Base-by-base conservation (phyloP, 2,329 filamentous ascomycete genomes). In the Aspergillus oerlinghausenensis region DNA sequence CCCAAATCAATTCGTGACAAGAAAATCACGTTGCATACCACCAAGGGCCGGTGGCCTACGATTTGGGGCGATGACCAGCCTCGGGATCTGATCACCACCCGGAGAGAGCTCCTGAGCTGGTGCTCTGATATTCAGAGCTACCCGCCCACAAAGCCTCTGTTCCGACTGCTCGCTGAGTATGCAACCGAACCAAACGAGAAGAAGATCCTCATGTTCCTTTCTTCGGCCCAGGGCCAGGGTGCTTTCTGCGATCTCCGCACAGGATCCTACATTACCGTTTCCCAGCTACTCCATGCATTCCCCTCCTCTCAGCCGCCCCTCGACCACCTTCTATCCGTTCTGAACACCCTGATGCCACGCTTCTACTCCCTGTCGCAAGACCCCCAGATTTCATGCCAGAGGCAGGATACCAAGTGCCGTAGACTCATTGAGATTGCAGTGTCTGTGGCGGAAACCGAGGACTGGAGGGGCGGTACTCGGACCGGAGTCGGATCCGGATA, bases 301-400 rank as follows among this genome's bases (percentile, higher is more conserved):
- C 92, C 94, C 2, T 96, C 91, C 43, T 86, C 90, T 6, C 90
- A 91, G 70, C 94, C 94, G 53, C 92, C 93, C 3, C 80, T 99
- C 65, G 89, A 94, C 54, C 80, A 86, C 58, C 80, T 99, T 10
- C 82, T 97, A 38, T 89, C 89, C 2, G 84, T 88, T 47, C 84
- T 97, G 53, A 89, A 89, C 66, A 89, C 90, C 50, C 82, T 97
- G 52, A 97, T 97, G 93, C 94, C 94, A 2, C 89, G 94, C 58
- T 99, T 99, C 80, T 99, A 99, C 79, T 97, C 93, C 3, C 85
- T 99, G 14, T 97, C 92, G 54, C 97, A 96, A 72, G 94, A 99
- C 68, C 94, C 94, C 0, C 90, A 94, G 62, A 86, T 95, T 64
- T 88, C 85, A 2, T 89, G 84, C 59, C 83, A 84, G 60, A 82